Base-by-base conservation (phyloP, 1,284 basidiomycete species). In the Puccinia brachypodii region DNA sequence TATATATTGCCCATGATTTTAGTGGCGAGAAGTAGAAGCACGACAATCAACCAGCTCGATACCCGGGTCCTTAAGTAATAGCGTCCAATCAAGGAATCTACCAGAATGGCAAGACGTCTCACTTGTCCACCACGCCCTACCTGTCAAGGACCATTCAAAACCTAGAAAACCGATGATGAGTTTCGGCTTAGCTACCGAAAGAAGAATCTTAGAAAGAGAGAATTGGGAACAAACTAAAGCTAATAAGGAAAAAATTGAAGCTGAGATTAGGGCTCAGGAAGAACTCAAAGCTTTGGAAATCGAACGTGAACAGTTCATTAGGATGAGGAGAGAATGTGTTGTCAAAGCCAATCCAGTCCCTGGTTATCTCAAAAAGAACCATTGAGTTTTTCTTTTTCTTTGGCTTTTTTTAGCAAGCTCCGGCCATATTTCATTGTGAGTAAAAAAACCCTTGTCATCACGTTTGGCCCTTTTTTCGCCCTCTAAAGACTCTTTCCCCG, bases 171-270 rank as follows among this genome's bases (percentile, higher is more conserved):
- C 53, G 40, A 44, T 38, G 44, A 69, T 71, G 6, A 33, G 31
- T 31, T 80, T 80, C 22, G 66, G 66, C 4, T 38, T 80, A 38
- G 77, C 77, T 11, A 80, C 77, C 25, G 66, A 80, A 72, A 40
- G 77, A 71, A 80, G 77, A 58, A 69, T 71, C 36, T 42, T 71
- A 22, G 77, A 80, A 56, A 28, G 77, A 60, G 66, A 71, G 31
- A 33, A 80, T 80, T 72, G 77, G 77, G 66, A 71, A 80, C 66
- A 80, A 68, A 80, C 44, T 47, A 78, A 69, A 38, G 60, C 68
- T 3, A 58, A 71, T n/a, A 80, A 71, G 58, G 68, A 80, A 31
- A 80, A 71, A 22, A 58, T 58, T 38, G 53, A 80, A 42, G 53
- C 47, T 42, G 50, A 80, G 40, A 72, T 80, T 22, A 58, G 69